Evolutionary conservation across 2,329 filamentous ascomycete genomes (phyloP).

Genomic region (Mariannaea elegans): DNA sequence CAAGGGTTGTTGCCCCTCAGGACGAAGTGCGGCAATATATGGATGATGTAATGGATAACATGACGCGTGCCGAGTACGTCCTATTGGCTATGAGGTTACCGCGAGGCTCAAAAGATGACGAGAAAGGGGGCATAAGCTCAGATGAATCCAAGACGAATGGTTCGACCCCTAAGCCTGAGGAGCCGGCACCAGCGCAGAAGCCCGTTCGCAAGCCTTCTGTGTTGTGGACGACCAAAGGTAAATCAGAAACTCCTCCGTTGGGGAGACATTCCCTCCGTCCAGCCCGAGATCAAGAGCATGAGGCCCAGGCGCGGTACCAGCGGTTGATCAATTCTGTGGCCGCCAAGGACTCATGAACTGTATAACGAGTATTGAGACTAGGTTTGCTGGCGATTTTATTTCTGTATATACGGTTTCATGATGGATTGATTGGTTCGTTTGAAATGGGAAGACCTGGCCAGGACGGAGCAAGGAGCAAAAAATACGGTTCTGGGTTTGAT

Average conservation of each 20-base stretch:
- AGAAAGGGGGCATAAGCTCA: conserved; percentile 38
- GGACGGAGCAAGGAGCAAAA: conserved; percentile 35
- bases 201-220: conserved; percentile 42
- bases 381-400: not conserved
- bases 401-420: conserved; percentile 27
- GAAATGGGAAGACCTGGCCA: conserved; percentile 27
- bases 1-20: conserved; percentile 67
- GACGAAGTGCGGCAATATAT: conserved; percentile 73
- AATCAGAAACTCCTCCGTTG: conserved; percentile 28
- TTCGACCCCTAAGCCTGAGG: conserved; percentile 42
- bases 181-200: conserved; percentile 37
- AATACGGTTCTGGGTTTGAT: conserved; percentile 22
- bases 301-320: conserved; percentile 47
- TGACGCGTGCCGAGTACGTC: conserved; percentile 74
- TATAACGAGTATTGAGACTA: conserved; percentile 19
- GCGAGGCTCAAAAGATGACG: conserved; percentile 46
- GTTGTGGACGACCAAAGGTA: conserved; percentile 46
- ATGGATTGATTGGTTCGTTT: conserved; percentile 24
- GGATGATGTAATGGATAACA: conserved; percentile 75
- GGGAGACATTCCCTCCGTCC: conserved; percentile 35
- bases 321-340: conserved; percentile 50
- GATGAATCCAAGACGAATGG: conserved; percentile 45
- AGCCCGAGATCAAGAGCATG: conserved; percentile 46
- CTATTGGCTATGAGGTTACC: conserved; percentile 73
- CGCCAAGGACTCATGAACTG: conserved; percentile 43